phyloP scores from a whole-genome alignment of 2,329 filamentous ascomycete genomes.

The Sporothrix curviconia region DNA sequence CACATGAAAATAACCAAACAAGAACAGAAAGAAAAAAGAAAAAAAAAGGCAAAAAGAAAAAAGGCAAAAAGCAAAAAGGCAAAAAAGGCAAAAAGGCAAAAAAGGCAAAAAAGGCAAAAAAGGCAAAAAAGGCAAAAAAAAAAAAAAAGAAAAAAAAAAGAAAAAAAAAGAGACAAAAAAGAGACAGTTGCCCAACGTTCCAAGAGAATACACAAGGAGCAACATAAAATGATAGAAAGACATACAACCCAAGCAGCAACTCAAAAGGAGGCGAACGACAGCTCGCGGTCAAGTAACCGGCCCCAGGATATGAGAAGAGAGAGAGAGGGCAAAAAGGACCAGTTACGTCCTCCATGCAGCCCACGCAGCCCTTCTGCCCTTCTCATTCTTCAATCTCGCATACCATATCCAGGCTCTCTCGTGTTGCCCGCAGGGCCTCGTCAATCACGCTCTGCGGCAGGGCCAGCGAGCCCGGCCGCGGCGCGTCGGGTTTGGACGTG shows the following conservation, averaged over 20 bases:
- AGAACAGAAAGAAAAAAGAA: neutral
- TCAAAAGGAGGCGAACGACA: too few relatives aligned
- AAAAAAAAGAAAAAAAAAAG: neutral
- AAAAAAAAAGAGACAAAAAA: neutral
- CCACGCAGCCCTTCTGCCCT: too few relatives aligned
- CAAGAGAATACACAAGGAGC: neutral
- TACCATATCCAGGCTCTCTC: conserved; percentile 48
- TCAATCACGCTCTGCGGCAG: conserved; percentile 54
- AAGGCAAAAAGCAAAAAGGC: neutral
- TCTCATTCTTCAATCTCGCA: conserved; percentile 22
- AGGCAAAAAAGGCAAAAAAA: too few relatives aligned
- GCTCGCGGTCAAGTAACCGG: too few relatives aligned
- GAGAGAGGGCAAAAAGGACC: too few relatives aligned
- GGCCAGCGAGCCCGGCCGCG: conserved; percentile 35
- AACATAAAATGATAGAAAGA: neutral
- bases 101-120: too few relatives aligned
- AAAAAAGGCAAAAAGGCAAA: too few relatives aligned
- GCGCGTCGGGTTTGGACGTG: conserved; percentile 21
- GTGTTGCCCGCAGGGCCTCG: conserved; percentile 53
- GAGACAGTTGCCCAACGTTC: neutral
- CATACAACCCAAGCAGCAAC: too few relatives aligned
- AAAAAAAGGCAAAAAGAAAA: neutral
- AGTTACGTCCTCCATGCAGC: too few relatives aligned
- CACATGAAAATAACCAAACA: neutral
- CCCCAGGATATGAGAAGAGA: too few relatives aligned